phyloP scores from a whole-genome alignment of 2,329 filamentous ascomycete species.

The Tolypocladium paradoxum region DNA sequence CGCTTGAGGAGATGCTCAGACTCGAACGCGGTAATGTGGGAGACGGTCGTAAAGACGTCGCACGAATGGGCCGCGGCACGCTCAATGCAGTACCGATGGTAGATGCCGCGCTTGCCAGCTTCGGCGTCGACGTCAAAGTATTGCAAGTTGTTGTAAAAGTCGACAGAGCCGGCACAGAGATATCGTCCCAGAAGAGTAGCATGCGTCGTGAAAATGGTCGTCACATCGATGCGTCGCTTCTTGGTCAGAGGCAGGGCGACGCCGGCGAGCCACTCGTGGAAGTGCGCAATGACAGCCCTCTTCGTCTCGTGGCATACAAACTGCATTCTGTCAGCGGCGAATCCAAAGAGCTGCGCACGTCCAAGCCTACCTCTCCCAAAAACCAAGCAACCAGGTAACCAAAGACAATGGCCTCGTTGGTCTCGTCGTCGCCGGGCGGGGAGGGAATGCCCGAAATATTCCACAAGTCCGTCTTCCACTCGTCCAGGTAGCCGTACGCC shows the following conservation, averaged over 20 bases:
- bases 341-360: neutral
- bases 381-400: constrained; percentile 98
- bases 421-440: constrained; percentile 83
- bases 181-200: constrained; percentile 92
- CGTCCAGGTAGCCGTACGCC: constrained; percentile 80
- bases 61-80: constrained; percentile 81
- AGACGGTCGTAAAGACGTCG: constrained; percentile 97
- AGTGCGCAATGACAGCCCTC: constrained; percentile 90
- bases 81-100: constrained; percentile 97
- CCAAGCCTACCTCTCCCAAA: constrained; percentile 69
- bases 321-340: constrained; percentile 31
- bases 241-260: constrained; percentile 86
- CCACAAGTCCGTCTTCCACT: constrained; percentile 98
- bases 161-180: constrained; percentile 91
- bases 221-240: constrained; percentile 90
- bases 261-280: constrained; percentile 97
- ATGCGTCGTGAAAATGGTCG: constrained; percentile 97
- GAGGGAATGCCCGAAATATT: constrained; percentile 87
- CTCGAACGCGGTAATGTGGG: constrained; percentile 96
- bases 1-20: constrained; percentile 95
- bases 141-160: constrained; percentile 99
- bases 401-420: constrained; percentile 95
- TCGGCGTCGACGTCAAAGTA: constrained; percentile 94
- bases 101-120: constrained; percentile 95
- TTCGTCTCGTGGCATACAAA: constrained; percentile 89